A percentile compares a stretch with the other conserved stretches of the same genome.
These are phyloP conservation scores for Pulveroboletus sp. DNA, from an alignment of 768 basidiomycete genomes.

Conservation along the genomic window DNA sequence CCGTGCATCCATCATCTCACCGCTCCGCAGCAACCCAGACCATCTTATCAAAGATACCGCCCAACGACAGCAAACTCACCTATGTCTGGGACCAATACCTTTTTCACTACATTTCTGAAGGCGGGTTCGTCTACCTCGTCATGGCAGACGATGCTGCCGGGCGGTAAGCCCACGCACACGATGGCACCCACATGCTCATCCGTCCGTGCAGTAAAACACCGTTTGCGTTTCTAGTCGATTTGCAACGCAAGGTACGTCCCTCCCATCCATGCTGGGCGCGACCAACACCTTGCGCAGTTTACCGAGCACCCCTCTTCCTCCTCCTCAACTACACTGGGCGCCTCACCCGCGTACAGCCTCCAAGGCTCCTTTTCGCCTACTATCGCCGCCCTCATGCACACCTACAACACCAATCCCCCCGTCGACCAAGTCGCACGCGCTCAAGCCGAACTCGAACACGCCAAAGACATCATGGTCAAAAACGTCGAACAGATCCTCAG, in stretches of 20 bases:
- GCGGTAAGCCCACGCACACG: conserved; percentile 48
- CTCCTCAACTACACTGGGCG: conserved; percentile 49
- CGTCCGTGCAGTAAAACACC: conserved; percentile 68
- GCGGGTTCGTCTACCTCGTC: conserved; percentile 83
- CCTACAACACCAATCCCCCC: conserved; percentile 87
- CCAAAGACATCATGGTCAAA: conserved; percentile 98
- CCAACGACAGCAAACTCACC: conserved; percentile 77
- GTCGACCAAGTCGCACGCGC: conserved; percentile 87
- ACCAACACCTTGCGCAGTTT: conserved; percentile 42
- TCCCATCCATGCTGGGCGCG: conserved; percentile 4
- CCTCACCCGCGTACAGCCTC: conserved; percentile 56
- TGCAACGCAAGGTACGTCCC: conserved; percentile 67
- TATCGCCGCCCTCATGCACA: conserved; percentile 75
- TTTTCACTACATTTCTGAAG: conserved; percentile 92
- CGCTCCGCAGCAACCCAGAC: conserved; percentile 66
- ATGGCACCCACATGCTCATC: neutral
- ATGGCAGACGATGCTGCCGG: conserved; percentile 95
- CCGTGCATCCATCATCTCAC: neutral
- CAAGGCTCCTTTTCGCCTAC: conserved; percentile 71
- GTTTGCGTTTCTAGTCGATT: conserved; percentile 86
- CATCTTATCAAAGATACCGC: conserved; percentile 93
- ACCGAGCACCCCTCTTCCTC: conserved; percentile 54
- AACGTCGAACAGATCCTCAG: conserved; percentile 96
- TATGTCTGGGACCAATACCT: conserved; percentile 93
- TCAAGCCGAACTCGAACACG: conserved; percentile 82